phyloP scores from a whole-genome alignment of 2,329 filamentous ascomycete species.

The Fonsecaea multimorphosa region DNA sequence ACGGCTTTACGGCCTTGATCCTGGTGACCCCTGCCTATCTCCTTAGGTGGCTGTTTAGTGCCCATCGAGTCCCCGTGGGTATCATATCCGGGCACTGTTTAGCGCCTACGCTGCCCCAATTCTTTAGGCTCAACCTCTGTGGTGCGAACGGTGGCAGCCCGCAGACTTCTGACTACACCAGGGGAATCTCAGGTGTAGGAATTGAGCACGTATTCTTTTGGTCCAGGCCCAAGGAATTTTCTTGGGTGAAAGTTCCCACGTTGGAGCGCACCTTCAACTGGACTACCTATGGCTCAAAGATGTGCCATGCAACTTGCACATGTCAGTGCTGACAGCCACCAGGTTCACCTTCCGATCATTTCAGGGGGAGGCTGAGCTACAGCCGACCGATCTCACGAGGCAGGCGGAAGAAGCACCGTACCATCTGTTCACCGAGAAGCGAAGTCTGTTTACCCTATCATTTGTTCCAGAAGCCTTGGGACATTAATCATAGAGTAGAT shows the following conservation, averaged over 20 bases:
- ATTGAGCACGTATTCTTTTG: too few relatives aligned
- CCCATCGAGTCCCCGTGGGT: background rate
- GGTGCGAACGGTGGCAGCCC: too few relatives aligned
- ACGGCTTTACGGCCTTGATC: too few relatives aligned
- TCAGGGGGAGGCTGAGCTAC: background rate
- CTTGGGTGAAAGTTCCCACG: too few relatives aligned
- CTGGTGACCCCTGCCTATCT: too few relatives aligned
- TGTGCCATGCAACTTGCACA: background rate
- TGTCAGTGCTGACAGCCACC: background rate
- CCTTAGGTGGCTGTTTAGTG: background rate
- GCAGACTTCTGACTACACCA: too few relatives aligned
- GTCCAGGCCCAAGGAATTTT: too few relatives aligned
- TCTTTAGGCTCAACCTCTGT: too few relatives aligned
- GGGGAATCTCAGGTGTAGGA: too few relatives aligned
- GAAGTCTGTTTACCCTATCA: background rate
- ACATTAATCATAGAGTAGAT: background rate
- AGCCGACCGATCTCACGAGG: background rate
- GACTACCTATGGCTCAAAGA: too few relatives aligned
- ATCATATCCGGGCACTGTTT: slow-evolving; percentile 2
- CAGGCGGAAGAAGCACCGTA: background rate
- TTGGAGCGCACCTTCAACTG: too few relatives aligned
- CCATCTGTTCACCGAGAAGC: background rate
- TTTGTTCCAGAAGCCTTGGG: background rate
- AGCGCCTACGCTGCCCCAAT: background rate
- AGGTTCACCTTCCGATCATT: background rate